These are phyloP conservation scores for Colletotrichum echinochloae DNA, from an alignment of 2,329 filamentous ascomycete genomes.

Conservation along the genomic window DNA sequence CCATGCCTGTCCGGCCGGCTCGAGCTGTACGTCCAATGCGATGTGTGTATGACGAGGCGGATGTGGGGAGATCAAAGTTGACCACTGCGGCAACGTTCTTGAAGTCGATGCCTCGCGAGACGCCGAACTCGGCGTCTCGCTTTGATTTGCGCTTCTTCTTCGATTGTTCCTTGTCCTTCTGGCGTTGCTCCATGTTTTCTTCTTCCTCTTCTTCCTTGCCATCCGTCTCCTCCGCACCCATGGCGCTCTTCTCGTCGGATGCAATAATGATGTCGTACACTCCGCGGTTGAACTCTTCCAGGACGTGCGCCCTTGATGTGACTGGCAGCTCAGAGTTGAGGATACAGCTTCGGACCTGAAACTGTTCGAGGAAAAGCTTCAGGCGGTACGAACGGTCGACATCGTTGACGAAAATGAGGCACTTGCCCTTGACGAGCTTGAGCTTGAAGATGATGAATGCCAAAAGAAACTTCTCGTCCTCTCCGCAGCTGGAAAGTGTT, in stretches of 20 bases:
- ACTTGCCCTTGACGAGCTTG: constrained; percentile 92
- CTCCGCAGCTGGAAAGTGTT: constrained; percentile 72
- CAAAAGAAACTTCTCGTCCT: constrained; percentile 96
- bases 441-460: constrained; percentile 96
- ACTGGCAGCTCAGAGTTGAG: constrained; percentile 95
- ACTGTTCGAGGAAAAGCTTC: constrained; percentile 96
- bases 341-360: constrained; percentile 92
- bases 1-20: constrained; percentile 92
- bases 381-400: constrained; percentile 90
- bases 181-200: constrained; percentile 53
- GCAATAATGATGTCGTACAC: constrained; percentile 99
- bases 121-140: constrained; percentile 87
- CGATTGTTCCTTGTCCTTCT: constrained; percentile 53
- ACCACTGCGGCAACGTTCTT: constrained; percentile 93
- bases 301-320: constrained; percentile 92
- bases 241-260: constrained; percentile 88
- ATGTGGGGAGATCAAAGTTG: constrained; percentile 94
- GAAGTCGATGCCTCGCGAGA: constrained; percentile 89
- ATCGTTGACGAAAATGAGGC: constrained; percentile 78
- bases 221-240: constrained; percentile 71
- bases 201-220: constrained; percentile 55
- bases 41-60: constrained; percentile 94
- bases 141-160: constrained; percentile 73
- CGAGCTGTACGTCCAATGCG: constrained; percentile 93
- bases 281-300: constrained; percentile 96